Evolutionary conservation across 2,329 filamentous ascomycete genomes (phyloP).

Genomic region (Mycosphaerella sp.): DNA sequence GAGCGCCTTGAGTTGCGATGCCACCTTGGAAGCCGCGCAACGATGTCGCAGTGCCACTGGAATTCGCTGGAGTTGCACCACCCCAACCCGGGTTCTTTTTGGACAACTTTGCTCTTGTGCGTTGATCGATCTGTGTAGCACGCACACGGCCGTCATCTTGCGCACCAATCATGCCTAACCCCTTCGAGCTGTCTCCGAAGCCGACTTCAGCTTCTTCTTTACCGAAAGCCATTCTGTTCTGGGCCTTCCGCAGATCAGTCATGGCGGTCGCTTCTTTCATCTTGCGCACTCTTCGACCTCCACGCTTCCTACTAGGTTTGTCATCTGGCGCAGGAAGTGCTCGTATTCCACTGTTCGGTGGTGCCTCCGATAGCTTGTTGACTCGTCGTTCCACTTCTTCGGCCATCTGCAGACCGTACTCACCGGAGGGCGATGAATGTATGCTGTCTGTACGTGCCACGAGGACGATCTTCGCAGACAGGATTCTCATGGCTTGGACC

Average conservation of each 20-base stretch:
- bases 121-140: conserved; percentile 80
- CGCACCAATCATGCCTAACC: conserved; percentile 92
- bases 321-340: conserved; percentile 91
- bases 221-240: conserved; percentile 92
- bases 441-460: conserved; percentile 85
- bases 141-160: conserved; percentile 84
- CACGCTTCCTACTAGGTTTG: conserved; percentile 87
- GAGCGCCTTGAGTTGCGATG: conserved; percentile 57
- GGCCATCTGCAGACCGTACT: conserved; percentile 73
- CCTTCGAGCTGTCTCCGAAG: conserved; percentile 81
- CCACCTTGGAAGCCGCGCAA: conserved; percentile 68
- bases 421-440: conserved; percentile 73
- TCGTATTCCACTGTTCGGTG: conserved; percentile 78
- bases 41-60: conserved; percentile 70
- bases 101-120: conserved; percentile 85
- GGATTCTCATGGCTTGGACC: conserved; percentile 89
- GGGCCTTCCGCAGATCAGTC: conserved; percentile 92
- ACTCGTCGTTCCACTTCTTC: conserved; percentile 77
- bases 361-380: conserved; percentile 87
- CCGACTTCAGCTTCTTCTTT: conserved; percentile 93
- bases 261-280: conserved; percentile 96
- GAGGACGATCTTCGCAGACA: conserved; percentile 88
- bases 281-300: conserved; percentile 81
- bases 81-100: conserved; percentile 98
- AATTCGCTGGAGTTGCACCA: conserved; percentile 50